Evolutionary conservation across 1,139 yeast genomes (phyloP).

Genomic region (Nadsonia commutata): DNA sequence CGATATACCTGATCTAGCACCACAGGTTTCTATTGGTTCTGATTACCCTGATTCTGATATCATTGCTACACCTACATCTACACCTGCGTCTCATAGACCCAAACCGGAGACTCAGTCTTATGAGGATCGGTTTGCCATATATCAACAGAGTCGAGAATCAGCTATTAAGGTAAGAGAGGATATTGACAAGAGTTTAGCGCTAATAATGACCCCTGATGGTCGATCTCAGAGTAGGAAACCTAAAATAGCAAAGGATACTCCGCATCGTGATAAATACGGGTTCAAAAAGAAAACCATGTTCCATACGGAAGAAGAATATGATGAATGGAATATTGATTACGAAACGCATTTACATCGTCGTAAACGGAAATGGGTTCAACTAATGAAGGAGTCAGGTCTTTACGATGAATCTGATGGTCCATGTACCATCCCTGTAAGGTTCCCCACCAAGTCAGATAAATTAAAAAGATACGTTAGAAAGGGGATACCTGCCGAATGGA

Average conservation of each 20-base stretch:
- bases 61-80: too few species aligned
- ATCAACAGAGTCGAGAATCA: background rate
- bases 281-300: constrained; percentile 51
- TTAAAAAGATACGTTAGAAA: constrained; percentile 68
- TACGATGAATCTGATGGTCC: constrained; percentile 24
- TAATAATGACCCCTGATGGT: too few species aligned
- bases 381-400: constrained; percentile 60
- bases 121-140: background rate
- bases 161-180: background rate
- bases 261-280: constrained; percentile 66
- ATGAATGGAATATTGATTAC: constrained; percentile 61
- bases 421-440: constrained; percentile 27
- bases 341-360: constrained; percentile 47
- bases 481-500: constrained; percentile 94
- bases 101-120: background rate
- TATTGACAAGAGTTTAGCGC: background rate
- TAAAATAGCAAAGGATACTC: too few species aligned
- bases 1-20: background rate
- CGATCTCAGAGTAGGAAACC: too few species aligned
- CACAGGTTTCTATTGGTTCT: background rate
- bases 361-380: constrained; percentile 57
- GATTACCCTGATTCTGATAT: background rate
- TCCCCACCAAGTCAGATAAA: constrained; percentile 76
- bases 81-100: too few species aligned
- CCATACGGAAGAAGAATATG: constrained; percentile 42